Base-by-base conservation (phyloP, 306 rosid genomes). In the Castanea mollissima region DNA sequence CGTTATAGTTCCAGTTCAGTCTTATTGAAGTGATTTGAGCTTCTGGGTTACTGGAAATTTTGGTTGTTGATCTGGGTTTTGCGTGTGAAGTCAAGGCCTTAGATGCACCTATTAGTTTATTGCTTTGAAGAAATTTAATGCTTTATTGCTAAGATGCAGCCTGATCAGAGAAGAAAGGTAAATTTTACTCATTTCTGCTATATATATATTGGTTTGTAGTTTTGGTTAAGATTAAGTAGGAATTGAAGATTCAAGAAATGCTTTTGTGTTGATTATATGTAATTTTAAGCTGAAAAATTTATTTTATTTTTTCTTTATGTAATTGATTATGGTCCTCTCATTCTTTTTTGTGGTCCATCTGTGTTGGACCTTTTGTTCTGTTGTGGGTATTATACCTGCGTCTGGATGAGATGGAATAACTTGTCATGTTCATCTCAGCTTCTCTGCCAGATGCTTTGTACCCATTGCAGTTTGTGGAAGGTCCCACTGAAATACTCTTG, bases 91-190 rank as follows among this genome's bases (percentile, higher is more conserved):
- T 71, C 63, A 68, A 69, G 87, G 85, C 74, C 83, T 79, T 89
- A 58, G 85, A 77, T 85, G 89, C 83, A 63, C 86, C 81, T 69
- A 58, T 78, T 85, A 81, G 79, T 57, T 75, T 74, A 72, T 69
- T 73, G 81, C 78, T 67, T 80, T 69, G 51, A 60, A 64, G 73
- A 80, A 69, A 29, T 75, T 85, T 81, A 76, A 90, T 90, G 93
- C 87, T 89, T 75, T 68, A 78, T 77, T 84, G 78, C 74, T 71
- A 81, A 81, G 90, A 93, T 91, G 99, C 91, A 83, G 86, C 86
- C 89, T 76, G 99, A 93, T 88, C 98, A 90, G 60, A 90, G 93
- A 74, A 96, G 90, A 90, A 96, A 96, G 99, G 99, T 90, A 86
- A 82, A 80, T 74, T 86, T 35, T 69, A 73, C 41, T 75, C 51